A percentile compares a stretch with the other conserved stretches of the same genome.
Evolutionary conservation across 129 eudicot genomes (phyloP).

Genomic region (Arctium minus): DNA sequence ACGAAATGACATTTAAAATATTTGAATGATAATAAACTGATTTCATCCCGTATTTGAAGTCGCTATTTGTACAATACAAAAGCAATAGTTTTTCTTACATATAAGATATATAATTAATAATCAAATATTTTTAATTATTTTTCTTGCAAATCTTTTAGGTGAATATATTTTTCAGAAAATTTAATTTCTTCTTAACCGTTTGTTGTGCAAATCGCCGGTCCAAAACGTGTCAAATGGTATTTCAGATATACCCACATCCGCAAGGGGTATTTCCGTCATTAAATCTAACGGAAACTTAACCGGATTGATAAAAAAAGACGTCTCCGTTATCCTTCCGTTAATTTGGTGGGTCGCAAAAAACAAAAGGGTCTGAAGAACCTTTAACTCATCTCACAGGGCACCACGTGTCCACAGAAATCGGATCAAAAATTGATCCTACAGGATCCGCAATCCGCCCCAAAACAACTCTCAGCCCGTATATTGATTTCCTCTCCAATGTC

Average conservation of each 20-base stretch:
- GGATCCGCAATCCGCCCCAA: constrained; percentile 42
- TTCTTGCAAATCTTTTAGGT: not conserved
- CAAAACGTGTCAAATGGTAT: not conserved
- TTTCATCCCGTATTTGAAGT: not conserved
- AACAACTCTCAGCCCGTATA: constrained; percentile 31
- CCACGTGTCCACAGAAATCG: constrained; percentile 55
- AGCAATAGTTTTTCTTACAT: too few species aligned
- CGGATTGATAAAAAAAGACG: not conserved
- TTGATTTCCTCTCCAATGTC: constrained; percentile 36
- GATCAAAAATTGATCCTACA: constrained; percentile 35
- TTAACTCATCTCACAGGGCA: constrained; percentile 22
- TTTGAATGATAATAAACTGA: not conserved
- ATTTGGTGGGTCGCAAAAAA: not conserved
- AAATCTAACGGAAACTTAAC: not conserved
- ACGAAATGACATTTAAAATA: not conserved
- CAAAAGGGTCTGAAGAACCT: constrained; percentile 19
- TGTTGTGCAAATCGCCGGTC: not conserved
- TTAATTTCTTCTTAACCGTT: not conserved
- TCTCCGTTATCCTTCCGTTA: constrained; percentile 8
- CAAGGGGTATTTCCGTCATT: not conserved
- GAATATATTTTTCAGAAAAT: not conserved
- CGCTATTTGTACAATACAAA: too few species aligned
- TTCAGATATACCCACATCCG: not conserved
- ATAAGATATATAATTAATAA: too few species aligned
- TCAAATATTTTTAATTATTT: too few species aligned